Evolutionary conservation across 2,329 filamentous ascomycete genomes (phyloP).

Genomic region (Annulohypoxylon truncatum): DNA sequence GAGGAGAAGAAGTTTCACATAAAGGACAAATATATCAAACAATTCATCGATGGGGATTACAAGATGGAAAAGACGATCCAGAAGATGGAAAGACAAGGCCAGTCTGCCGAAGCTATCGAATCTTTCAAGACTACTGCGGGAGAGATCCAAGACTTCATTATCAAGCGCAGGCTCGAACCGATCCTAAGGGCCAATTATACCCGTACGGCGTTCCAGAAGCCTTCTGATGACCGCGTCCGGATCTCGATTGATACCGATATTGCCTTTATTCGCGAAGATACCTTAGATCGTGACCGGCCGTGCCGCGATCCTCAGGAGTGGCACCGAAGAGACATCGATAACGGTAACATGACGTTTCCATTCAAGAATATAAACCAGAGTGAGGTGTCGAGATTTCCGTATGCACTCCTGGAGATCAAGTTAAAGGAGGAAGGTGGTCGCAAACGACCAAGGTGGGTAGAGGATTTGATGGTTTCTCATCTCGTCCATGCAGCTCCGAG

Average conservation of each 20-base stretch:
- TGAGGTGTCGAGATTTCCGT: constrained; percentile 91
- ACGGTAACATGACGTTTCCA: constrained; percentile 83
- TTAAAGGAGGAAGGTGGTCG: constrained; percentile 73
- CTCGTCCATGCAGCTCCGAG: constrained; percentile 88
- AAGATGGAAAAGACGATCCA: constrained; percentile 90
- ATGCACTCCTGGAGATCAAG: constrained; percentile 93
- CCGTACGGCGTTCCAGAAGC: constrained; percentile 96
- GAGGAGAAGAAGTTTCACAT: constrained; percentile 84
- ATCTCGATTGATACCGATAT: constrained; percentile 94
- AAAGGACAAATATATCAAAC: constrained; percentile 93
- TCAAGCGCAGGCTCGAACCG: constrained; percentile 81
- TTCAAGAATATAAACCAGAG: constrained; percentile 89
- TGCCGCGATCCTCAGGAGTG: constrained; percentile 89
- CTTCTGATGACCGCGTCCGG: constrained; percentile 87
- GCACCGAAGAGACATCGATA: constrained; percentile 93
- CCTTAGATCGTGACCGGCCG: constrained; percentile 83
- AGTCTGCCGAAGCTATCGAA: constrained; percentile 73
- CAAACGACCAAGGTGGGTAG: constrained; percentile 85
- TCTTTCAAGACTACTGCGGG: constrained; percentile 77
- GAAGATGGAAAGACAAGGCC: constrained; percentile 85
- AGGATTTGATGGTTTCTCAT: constrained; percentile 92
- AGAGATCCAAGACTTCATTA: constrained; percentile 83
- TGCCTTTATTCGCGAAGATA: constrained; percentile 83
- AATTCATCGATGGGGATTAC: constrained; percentile 88
- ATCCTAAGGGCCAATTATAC: constrained; percentile 92